A percentile compares a stretch with the other conserved stretches of the same genome.
Evolutionary conservation across 2,329 filamentous ascomycete genomes (phyloP).

Genomic region (Venturia effusa): DNA sequence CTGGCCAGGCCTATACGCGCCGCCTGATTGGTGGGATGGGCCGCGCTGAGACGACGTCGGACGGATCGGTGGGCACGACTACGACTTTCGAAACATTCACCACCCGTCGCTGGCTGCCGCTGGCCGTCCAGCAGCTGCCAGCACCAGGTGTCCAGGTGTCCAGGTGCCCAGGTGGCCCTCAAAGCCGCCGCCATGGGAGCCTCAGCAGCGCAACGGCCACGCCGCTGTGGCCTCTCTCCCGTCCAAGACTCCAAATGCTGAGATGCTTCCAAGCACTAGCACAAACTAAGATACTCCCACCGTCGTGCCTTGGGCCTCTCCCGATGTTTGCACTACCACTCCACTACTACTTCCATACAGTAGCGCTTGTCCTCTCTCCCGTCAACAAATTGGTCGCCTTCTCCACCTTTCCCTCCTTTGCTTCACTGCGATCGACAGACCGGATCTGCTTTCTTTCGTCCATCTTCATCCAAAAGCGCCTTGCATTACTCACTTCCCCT

Average conservation of each 20-base stretch:
- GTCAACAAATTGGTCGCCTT: neutral
- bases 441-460: neutral
- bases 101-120: neutral
- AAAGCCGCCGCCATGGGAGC: neutral
- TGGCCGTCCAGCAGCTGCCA: neutral
- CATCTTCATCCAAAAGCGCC: neutral
- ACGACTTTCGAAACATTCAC: neutral
- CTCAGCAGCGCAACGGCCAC: too few species aligned
- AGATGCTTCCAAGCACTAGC: neutral
- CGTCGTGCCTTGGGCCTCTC: neutral
- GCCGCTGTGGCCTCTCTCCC: neutral
- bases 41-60: neutral
- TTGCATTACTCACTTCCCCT: neutral
- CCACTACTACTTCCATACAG: too few species aligned
- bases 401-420: slow-evolving; percentile 2
- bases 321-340: neutral
- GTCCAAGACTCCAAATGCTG: too few species aligned
- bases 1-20: neutral
- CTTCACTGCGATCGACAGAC: neutral
- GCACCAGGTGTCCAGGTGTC: too few species aligned
- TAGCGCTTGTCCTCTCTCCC: neutral
- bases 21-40: neutral
- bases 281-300: neutral
- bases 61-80: neutral
- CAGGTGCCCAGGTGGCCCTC: too few species aligned